A percentile compares a stretch with the other conserved stretches of the same genome.
Conservation (phyloP, 2,329 filamentous ascomycete species). For the Epichloe hybrida region DNA sequence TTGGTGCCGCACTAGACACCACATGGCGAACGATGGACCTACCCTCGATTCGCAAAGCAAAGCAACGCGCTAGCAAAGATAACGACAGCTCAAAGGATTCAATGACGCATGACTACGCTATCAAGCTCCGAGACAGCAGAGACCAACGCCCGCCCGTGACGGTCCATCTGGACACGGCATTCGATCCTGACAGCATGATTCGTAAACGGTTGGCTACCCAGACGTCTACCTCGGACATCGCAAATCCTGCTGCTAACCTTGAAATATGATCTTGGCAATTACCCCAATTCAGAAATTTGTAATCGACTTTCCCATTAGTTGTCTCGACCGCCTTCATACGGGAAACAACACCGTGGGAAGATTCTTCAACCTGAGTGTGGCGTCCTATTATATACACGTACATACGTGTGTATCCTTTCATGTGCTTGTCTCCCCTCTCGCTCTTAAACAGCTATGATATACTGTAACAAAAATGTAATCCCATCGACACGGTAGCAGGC, state of each 20-base stretch:
- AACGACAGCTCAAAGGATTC: not conserved
- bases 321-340: no score
- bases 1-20: conserved; percentile 14
- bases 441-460: no score
- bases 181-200: conserved; percentile 3
- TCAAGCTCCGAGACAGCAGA: conserved; percentile 4
- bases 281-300: not conserved
- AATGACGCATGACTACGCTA: conserved; percentile 2
- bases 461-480: no score
- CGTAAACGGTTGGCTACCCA: not conserved
- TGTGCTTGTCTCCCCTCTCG: no score
- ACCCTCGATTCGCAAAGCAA: not conserved
- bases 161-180: conserved; percentile 4
- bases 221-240: not conserved
- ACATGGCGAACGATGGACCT: conserved; percentile 15
- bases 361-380: no score
- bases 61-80: no score
- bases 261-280: not conserved
- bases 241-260: not conserved
- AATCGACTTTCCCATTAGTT: not conserved
- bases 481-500: no score
- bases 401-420: no score
- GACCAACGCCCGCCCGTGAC: not conserved
- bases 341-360: no score
- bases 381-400: no score